Evolutionary conservation across 208 protist species (phyloP), one percentile per base, ranked within the genome.

Genomic region (Leishmania aethiopica): DNA sequence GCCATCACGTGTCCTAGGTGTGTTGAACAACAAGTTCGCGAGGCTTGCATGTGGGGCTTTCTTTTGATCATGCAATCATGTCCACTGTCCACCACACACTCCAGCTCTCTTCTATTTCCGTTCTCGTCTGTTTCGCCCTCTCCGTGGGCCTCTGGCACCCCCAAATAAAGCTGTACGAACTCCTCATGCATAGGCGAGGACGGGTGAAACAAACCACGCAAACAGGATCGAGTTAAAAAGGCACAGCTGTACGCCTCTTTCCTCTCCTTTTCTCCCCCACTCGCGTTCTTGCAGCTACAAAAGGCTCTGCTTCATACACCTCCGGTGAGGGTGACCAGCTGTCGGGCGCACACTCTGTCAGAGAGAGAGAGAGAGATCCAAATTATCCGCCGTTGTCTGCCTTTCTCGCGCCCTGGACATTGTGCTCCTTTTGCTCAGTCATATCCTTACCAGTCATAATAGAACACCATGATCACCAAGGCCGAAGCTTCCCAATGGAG

Each of bases 401-500:
- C 70, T 28, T 37, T 72, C 67, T 72, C 15, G 64, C 28, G 13
- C 66, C 73, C 64, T 64, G 73, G 45, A 64, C 51, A 77, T 60
- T 62, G 57, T 67, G 37, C 6, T 67, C 37, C 19, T 64, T 77
- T 60, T 66, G 0, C 49, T 51, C 75, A 51, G 10, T 45, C 35
- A 3, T 49, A 66, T 45, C 22, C 57, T 66, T 49, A 78, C 25
- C 75, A 47, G 40, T 47, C 57, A 32, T 80, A 73, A 32, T 80
- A 80, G 73, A 72, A 83, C 64, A 78, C 70, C 28, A 88, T 92
- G 88, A 82, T 91, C 53, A 91, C 87, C n/a, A 93, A 88, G 66
- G 88, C 83, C 32, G 94, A 96, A n/a, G 86, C 87, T 49, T 84
- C 84, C 25, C 87, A 85, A 84, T 97, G 95, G 93, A 93, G 92